Conservation (phyloP, 2,329 filamentous ascomycete genomes). For the Alternaria consortialis region DNA sequence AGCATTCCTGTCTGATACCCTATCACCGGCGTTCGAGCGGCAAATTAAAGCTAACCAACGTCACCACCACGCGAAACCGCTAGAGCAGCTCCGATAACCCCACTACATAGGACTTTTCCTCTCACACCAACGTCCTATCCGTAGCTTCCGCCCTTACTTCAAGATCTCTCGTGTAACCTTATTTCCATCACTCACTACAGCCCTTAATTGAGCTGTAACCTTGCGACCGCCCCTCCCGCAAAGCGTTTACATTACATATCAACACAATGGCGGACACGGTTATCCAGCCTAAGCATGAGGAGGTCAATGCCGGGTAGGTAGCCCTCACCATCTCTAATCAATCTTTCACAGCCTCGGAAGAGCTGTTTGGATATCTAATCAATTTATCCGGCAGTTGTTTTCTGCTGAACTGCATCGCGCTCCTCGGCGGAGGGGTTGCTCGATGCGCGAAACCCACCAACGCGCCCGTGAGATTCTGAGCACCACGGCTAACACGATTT, state of each 20-base stretch:
- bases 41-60: conserved; percentile 33
- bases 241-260: conserved; percentile 29
- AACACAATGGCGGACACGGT: conserved; percentile 58
- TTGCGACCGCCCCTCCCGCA: conserved; percentile 31
- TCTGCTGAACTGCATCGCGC: background rate
- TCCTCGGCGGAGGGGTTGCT: conserved; percentile 21
- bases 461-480: conserved; percentile 14
- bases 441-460: conserved; percentile 10
- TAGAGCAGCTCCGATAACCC: conserved; percentile 43
- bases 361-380: conserved; percentile 1
- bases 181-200: conserved; percentile 18
- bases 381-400: conserved; percentile 13
- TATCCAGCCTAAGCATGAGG: conserved; percentile 56
- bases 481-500: conserved; percentile 38
- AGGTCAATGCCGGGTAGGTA: conserved; percentile 58
- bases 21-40: conserved; percentile 34
- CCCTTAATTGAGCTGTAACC: conserved; percentile 35
- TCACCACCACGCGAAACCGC: conserved; percentile 43
- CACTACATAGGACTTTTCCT: conserved; percentile 48
- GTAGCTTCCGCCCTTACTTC: conserved; percentile 35
- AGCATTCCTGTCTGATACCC: conserved; percentile 27
- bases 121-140: conserved; percentile 37
- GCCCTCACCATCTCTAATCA: conserved; percentile 1
- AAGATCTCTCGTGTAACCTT: conserved; percentile 17
- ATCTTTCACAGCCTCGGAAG: background rate